These are phyloP conservation scores for Orychophragmus violaceus DNA, from an alignment of 345 rosid species.

Conservation along the genomic window DNA sequence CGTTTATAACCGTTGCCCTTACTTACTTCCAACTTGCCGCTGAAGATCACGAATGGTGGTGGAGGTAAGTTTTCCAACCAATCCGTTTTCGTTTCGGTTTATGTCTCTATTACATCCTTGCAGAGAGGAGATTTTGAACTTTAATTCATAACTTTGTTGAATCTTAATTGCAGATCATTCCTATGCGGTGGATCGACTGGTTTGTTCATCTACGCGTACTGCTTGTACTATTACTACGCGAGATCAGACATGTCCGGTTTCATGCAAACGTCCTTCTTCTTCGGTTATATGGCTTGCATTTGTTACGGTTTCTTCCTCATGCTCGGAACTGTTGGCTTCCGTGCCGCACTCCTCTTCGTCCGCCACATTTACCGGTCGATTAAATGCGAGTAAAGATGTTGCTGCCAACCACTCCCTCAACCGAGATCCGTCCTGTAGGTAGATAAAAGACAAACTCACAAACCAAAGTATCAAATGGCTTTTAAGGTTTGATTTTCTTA, in stretches of 20 bases:
- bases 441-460: slow-evolving; percentile 16
- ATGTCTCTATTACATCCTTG: too few species aligned
- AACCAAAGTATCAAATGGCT: neutral
- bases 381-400: slow-evolving; percentile 31
- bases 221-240: slow-evolving; percentile 42
- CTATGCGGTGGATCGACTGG: slow-evolving; percentile 50
- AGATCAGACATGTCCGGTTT: slow-evolving; percentile 46
- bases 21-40: slow-evolving; percentile 59
- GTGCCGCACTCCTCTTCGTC: slow-evolving; percentile 40
- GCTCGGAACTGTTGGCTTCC: slow-evolving; percentile 43
- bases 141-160: too few species aligned
- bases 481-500: slow-evolving; percentile 11
- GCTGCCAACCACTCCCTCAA: slow-evolving; percentile 5
- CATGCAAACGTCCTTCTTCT: slow-evolving; percentile 49
- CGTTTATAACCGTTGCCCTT: slow-evolving; percentile 51
- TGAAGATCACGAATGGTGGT: slow-evolving; percentile 64
- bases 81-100: too few species aligned
- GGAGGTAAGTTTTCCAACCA: slow-evolving; percentile 60
- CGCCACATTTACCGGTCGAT: slow-evolving; percentile 45
- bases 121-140: too few species aligned
- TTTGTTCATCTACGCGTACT: slow-evolving; percentile 37
- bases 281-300: slow-evolving; percentile 52
- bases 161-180: slow-evolving; percentile 5
- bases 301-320: slow-evolving; percentile 47
- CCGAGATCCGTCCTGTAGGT: neutral